Evolutionary conservation across 768 basidiomycete genomes (phyloP).

Genomic region (Tephrocybe sp.): DNA sequence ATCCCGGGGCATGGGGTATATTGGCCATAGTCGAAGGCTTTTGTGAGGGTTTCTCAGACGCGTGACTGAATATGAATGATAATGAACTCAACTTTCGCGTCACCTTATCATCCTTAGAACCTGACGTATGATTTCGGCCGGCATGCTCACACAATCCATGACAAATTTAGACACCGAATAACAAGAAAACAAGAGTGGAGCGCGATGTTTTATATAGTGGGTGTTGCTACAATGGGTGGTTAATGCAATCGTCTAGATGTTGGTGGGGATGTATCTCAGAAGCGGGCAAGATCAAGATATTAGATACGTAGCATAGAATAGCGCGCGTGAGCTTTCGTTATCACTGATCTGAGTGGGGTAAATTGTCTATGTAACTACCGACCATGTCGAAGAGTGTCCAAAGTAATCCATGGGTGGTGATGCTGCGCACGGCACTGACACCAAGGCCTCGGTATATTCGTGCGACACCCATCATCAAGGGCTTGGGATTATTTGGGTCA

Average conservation of each 20-base stretch:
- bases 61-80: background rate
- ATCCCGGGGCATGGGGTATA: conserved; percentile 59
- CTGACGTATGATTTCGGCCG: too few species aligned
- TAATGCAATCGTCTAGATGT: conserved; percentile 18
- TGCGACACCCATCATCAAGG: conserved; percentile 70
- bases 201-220: conserved; percentile 5
- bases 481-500: conserved; percentile 74
- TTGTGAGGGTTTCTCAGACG: conserved; percentile 15
- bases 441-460: conserved; percentile 93
- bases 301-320: conserved; percentile 1
- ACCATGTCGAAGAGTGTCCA: conserved; percentile 93
- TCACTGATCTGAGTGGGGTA: conserved; percentile 30
- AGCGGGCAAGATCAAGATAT: conserved; percentile 7
- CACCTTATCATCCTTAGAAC: too few species aligned
- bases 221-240: conserved; percentile 15
- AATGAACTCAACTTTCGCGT: too few species aligned
- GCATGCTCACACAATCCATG: background rate
- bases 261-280: background rate
- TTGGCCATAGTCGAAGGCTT: conserved; percentile 39
- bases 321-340: conserved; percentile 9
- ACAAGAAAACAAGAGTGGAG: background rate
- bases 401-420: conserved; percentile 89
- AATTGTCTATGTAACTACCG: conserved; percentile 67
- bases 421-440: conserved; percentile 87
- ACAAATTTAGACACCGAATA: background rate